Evolutionary conservation across 2,329 filamentous ascomycete species (phyloP), one percentile per base, ranked within the genome.

Genomic region (Domatiomyces globalis): DNA sequence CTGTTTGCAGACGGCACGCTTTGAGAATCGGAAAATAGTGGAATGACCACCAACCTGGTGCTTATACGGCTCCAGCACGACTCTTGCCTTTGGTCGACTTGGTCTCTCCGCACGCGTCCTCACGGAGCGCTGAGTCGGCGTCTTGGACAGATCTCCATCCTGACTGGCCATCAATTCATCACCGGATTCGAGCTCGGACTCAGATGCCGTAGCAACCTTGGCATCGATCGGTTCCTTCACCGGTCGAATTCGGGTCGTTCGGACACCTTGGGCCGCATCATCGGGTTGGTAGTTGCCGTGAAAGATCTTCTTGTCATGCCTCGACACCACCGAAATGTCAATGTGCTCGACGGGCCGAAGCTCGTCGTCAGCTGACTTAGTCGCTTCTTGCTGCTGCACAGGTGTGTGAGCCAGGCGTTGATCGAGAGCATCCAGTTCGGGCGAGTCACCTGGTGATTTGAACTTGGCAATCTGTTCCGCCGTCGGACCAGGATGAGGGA

Each of bases 31-130:
- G 78, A 94, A 98, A 36, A 98, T 78, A 0, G 90, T 95, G 5
- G 88, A 95, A 66, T 98, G 92, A 0, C 92, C 92, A 53, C 92
- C 92, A 51, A 98, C 92, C 69, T 98, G 92, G 69, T 98, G 92
- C 59, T 87, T 87, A 69, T 95, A 98, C 1, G 92, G 92, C 62
- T 95, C 95, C 54, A 98, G 75, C 67, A 96, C 89, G 59, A 98
- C 94, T 27, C 90, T 90, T 56, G 90, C 87, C 25, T 94, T 74
- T 2, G 89, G 87, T 7, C 63, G 65, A 4, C 64, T 53, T 19
- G 61, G 54, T 18, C 29, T 43, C 19, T 50, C 51, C 8, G 50
- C 48, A 42, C 51, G 27, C 20, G 19, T 50, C 54, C 54, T 27
- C 59, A 53, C 49, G 62, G 57, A 47, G 63, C 66, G 49, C 27